phyloP scores from a whole-genome alignment of 1,139 yeast species.

The Hyphopichia burtonii region DNA sequence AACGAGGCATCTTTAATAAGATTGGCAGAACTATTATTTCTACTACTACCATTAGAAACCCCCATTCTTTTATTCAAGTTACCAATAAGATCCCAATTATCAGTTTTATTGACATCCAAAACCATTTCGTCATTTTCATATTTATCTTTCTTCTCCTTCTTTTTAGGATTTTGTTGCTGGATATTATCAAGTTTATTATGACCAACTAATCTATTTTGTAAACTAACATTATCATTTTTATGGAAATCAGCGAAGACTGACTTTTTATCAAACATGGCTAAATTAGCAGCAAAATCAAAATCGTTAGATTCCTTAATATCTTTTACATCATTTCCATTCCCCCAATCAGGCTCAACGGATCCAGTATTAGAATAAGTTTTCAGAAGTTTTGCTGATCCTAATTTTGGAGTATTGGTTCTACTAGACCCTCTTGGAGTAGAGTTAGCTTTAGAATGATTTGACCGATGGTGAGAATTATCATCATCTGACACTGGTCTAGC shows the following conservation, averaged over 20 bases:
- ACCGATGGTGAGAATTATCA: background rate
- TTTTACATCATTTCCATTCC: conserved; percentile 40
- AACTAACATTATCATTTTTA: conserved; percentile 58
- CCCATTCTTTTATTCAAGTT: conserved; percentile 1
- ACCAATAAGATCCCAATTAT: conserved; percentile 57
- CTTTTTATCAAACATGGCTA: conserved; percentile 79
- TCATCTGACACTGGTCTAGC: conserved; percentile 12
- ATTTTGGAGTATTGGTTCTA: conserved; percentile 16
- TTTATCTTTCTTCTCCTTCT: conserved; percentile 39
- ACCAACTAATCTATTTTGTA: conserved; percentile 67
- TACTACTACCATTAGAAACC: conserved; percentile 5
- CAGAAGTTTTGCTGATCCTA: conserved; percentile 5
- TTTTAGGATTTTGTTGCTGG: conserved; percentile 9
- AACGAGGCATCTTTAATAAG: conserved; percentile 6
- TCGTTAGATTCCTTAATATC: conserved; percentile 58
- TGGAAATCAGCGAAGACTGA: conserved; percentile 78
- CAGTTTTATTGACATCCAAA: conserved; percentile 45
- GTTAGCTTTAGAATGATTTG: background rate
- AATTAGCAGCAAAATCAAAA: conserved; percentile 83
- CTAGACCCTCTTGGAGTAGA: conserved; percentile 3
- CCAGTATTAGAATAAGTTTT: conserved; percentile 8
- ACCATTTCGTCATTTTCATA: conserved; percentile 78
- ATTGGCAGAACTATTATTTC: conserved; percentile 6
- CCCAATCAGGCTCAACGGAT: conserved; percentile 45
- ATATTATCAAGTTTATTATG: conserved; percentile 54